Conservation (phyloP, 163 green algal species). For the Scenedesmus sp. region DNA sequence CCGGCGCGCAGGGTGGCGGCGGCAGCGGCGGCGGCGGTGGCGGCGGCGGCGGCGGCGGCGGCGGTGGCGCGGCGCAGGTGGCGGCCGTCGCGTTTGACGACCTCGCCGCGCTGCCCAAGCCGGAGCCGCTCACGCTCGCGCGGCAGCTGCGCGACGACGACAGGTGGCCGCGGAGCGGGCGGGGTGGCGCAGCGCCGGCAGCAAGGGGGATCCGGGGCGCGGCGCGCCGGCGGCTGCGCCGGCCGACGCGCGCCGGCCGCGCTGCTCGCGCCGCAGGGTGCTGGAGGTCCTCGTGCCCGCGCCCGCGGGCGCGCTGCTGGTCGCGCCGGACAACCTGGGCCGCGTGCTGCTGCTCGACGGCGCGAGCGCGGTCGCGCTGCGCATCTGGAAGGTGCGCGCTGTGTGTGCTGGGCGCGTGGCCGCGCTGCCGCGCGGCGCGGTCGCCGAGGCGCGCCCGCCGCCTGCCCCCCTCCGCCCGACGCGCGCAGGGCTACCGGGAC, state of each 20-base stretch:
- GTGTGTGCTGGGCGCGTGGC: background rate
- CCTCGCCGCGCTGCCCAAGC: constrained; percentile 10
- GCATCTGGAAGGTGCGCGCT: constrained; percentile 69
- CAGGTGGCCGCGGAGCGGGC: too few species aligned
- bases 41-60: background rate
- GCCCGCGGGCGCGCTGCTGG: constrained; percentile 57
- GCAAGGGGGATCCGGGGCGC: too few species aligned
- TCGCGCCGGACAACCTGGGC: constrained; percentile 70
- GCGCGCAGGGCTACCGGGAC: constrained; percentile 47
- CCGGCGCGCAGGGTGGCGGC: background rate
- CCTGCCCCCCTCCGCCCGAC: background rate
- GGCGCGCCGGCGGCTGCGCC: too few species aligned
- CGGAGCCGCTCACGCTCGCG: constrained; percentile 18
- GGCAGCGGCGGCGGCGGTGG: background rate
- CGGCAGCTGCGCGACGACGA: constrained; percentile 32
- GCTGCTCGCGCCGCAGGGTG: too few species aligned
- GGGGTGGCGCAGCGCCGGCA: too few species aligned
- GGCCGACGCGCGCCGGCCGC: too few species aligned
- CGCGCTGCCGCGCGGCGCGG: background rate
- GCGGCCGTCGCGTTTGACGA: constrained; percentile 27
- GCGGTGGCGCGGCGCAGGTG: background rate
- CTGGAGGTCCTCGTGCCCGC: constrained; percentile 34
- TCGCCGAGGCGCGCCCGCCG: too few species aligned
- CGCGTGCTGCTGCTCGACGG: constrained; percentile 74
- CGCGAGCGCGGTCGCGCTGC: constrained; percentile 47